Base-by-base conservation (phyloP, 192 early-diverging fungal genomes). In the Geosiphon pyriformis region DNA sequence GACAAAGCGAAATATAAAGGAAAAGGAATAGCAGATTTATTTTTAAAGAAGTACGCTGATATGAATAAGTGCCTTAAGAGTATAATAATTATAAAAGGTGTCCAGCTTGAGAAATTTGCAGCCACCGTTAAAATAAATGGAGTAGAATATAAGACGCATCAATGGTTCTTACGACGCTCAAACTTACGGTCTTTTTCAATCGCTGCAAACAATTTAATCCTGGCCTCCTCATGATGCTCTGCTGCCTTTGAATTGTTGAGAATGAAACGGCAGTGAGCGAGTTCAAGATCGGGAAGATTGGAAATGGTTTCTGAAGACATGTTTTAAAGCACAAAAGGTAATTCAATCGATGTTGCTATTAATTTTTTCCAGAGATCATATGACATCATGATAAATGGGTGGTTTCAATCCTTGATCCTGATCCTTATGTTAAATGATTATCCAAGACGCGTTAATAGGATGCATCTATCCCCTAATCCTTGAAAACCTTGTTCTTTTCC, bases 241-340 rank as follows among this genome's bases (percentile, higher is more conserved):
- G 80, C 73, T 30, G 89, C 90, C 47, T 92, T 92, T 17, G 51
- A 27, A 63, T 88, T 85, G 59, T 81, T 82, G 23, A 88, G 73
- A 51, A 92, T 76, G 73, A 95, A 97, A 54, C 85, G 85, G 61
- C 88, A 79, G 67, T 94, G 89, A 66, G 95, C 85, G 34, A 95
- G 81, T 46, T 91, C 82, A 64, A 95, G 83, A 80, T 93, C 88
- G 59, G 95, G 95, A 76, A 95, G 93, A 77, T 92, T 86, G 47
- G 85, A 82, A 59, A 89, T 72, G 25, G 82, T 79, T 37, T 82
- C 81, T 54, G 87, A 84, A 20, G 83, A 78, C 81, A 85, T 86
- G n/a, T n/a, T n/a, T n/a, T n/a, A n/a, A n/a, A n/a, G n/a, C n/a
- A n/a, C n/a, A n/a, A n/a, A n/a, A n/a, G n/a, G n/a, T n/a, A n/a